Percentiles rank a stretch among this genome's conserved stretches.
These are phyloP conservation scores for Letharia columbiana DNA, from an alignment of 495 filamentous ascomycete species.

Conservation along the genomic window DNA sequence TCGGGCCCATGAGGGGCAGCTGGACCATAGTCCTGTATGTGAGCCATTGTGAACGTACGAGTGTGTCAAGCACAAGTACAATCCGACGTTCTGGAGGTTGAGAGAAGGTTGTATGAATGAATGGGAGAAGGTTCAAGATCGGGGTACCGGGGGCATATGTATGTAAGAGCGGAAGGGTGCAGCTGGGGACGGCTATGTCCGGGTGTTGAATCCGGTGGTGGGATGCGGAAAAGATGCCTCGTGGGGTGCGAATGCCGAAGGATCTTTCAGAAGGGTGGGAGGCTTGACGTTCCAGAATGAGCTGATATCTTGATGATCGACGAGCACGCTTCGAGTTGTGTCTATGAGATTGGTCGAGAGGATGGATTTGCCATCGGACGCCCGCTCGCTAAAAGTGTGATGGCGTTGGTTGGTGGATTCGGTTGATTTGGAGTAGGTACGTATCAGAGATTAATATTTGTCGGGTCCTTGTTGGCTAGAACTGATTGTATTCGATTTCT, in stretches of 20 bases:
- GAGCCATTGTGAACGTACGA: constrained; percentile 7
- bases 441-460: no score
- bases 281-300: background rate
- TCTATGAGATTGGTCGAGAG: background rate
- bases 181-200: background rate
- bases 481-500: background rate
- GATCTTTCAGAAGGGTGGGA: background rate
- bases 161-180: constrained; percentile 1
- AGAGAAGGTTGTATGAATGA: background rate
- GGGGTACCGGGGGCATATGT: background rate
- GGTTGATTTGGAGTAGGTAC: background rate
- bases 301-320: background rate
- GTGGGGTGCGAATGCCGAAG: background rate
- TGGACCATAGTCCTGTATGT: constrained; percentile 42
- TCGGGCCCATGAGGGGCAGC: constrained; percentile 49
- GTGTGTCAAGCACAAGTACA: background rate
- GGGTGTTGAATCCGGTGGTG: background rate
- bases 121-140: background rate
- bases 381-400: background rate
- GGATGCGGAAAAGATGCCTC: background rate
- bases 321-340: background rate
- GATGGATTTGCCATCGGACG: background rate
- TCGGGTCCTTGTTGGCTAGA: background rate
- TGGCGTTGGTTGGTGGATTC: background rate
- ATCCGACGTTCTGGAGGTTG: background rate